Conservation (phyloP, 2,329 filamentous ascomycete genomes). For the Aspergillus versicolor region DNA sequence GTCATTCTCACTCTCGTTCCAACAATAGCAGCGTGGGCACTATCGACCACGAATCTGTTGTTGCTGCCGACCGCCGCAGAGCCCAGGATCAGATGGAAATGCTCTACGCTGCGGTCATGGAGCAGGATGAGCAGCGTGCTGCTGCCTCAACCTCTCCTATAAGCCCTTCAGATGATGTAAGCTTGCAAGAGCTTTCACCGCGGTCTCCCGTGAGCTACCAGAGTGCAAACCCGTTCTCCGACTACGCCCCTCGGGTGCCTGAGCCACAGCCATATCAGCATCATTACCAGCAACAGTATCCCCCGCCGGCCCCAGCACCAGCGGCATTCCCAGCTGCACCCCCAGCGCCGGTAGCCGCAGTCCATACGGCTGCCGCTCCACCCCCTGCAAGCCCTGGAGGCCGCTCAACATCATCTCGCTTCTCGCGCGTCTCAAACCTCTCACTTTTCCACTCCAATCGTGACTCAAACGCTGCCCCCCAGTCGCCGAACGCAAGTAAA, state of each 20-base stretch:
- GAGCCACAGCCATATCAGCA: conserved; percentile 8
- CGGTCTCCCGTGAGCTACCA: conserved; percentile 24
- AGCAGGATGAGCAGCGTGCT: conserved; percentile 66
- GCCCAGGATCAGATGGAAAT: conserved; percentile 82
- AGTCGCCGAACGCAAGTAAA: conserved; percentile 39
- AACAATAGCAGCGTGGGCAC: conserved; percentile 64
- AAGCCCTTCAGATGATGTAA: conserved; percentile 16
- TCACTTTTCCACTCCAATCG: conserved; percentile 42
- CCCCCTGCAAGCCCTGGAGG: conserved; percentile 27
- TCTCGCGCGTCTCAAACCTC: conserved; percentile 41
- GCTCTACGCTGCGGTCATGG: conserved; percentile 89
- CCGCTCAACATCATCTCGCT: conserved; percentile 34
- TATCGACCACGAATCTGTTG: conserved; percentile 71
- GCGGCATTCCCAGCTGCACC: not conserved
- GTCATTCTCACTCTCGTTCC: conserved; percentile 36
- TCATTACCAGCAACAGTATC: not conserved
- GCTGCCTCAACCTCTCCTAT: conserved; percentile 21
- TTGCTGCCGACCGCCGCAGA: conserved; percentile 71
- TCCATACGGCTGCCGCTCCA: not conserved
- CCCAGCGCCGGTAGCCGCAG: not conserved
- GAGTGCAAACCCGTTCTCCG: conserved; percentile 19
- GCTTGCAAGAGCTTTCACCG: conserved; percentile 10
- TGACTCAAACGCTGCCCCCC: conserved; percentile 27
- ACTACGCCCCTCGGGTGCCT: conserved; percentile 7
- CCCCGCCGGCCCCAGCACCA: not conserved